Percentiles rank a stretch among this genome's conserved stretches.
phyloP scores from a whole-genome alignment of 2,329 filamentous ascomycete genomes.

The Plectosphaerella plurivora region DNA sequence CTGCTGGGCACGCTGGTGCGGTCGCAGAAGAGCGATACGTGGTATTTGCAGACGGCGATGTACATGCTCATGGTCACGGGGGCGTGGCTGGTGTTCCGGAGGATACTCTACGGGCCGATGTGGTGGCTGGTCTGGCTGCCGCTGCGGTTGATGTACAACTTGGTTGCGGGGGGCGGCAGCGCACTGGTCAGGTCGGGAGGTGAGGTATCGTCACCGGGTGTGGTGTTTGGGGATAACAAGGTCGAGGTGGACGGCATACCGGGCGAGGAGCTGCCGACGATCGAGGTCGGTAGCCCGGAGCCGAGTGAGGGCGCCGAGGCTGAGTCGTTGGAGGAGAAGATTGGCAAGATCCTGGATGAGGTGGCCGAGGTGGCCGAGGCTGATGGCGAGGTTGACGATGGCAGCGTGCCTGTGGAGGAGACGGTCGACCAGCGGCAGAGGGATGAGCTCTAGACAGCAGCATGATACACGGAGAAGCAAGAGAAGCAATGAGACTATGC shows the following conservation, averaged over 20 bases:
- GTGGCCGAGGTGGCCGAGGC: conserved; percentile 13
- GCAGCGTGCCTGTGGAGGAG: no score
- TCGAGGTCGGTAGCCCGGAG: conserved; percentile 34
- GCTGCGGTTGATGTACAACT: conserved; percentile 60
- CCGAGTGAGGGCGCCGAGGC: conserved; percentile 19
- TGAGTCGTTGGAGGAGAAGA: conserved; percentile 44
- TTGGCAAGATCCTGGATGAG: conserved; percentile 49
- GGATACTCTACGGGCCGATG: conserved; percentile 81
- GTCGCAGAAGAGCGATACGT: conserved; percentile 94
- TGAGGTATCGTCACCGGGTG: conserved; percentile 15
- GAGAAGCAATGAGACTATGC: conserved; percentile 1
- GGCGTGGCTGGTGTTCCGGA: conserved; percentile 79
- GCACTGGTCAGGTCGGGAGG: conserved; percentile 35
- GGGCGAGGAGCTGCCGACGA: conserved; percentile 43
- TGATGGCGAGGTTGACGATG: no score
- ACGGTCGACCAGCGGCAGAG: conserved; percentile 22
- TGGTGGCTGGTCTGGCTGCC: conserved; percentile 89
- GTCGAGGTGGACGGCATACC: conserved; percentile 28
- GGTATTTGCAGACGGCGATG: conserved; percentile 90
- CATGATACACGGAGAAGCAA: background rate
- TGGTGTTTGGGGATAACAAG: conserved; percentile 19
- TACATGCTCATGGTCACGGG: conserved; percentile 76
- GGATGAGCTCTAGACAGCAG: conserved; percentile 31
- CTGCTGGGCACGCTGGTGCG: conserved; percentile 75
- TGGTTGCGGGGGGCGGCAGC: conserved; percentile 51